These are phyloP conservation scores for Zopfia rhizophila DNA, from an alignment of 2,329 filamentous ascomycete genomes.

Conservation along the genomic window DNA sequence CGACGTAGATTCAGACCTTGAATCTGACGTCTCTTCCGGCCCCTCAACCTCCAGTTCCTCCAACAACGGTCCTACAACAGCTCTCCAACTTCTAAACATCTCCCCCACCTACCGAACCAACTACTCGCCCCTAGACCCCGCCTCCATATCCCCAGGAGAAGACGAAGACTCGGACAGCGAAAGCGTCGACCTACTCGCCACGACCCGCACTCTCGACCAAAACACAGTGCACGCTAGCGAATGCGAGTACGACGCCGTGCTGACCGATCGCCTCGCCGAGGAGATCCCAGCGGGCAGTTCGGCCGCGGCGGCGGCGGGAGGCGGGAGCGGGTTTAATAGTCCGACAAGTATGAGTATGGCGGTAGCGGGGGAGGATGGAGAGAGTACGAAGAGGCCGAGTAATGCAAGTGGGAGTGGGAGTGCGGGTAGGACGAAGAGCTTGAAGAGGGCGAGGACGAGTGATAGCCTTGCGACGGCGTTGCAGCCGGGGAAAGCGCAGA, in stretches of 20 bases:
- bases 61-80: conserved; percentile 29
- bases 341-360: conserved; percentile 33
- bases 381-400: conserved; percentile 29
- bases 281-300: conserved; percentile 61
- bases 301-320: conserved; percentile 60
- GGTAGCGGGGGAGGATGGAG: conserved; percentile 7
- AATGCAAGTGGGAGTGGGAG: not conserved
- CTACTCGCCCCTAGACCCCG: no score
- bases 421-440: not conserved
- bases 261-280: conserved; percentile 60
- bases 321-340: conserved; percentile 59
- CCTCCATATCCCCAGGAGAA: no score
- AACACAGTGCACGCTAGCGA: conserved; percentile 53
- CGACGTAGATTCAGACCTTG: conserved; percentile 48
- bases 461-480: conserved; percentile 19
- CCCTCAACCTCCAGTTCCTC: conserved; percentile 32
- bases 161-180: conserved; percentile 45
- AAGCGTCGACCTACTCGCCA: conserved; percentile 58
- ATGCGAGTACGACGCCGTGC: conserved; percentile 58
- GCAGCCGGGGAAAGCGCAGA: conserved; percentile 4
- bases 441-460: conserved; percentile 25
- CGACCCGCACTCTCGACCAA: conserved; percentile 56
- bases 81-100: conserved; percentile 43
- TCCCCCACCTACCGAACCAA: conserved; percentile 17
- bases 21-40: conserved; percentile 49